Percentiles rank a stretch among this genome's conserved stretches.
phyloP scores from a whole-genome alignment of 2,329 filamentous ascomycete genomes.

The Dactylonectria estremocensis region DNA sequence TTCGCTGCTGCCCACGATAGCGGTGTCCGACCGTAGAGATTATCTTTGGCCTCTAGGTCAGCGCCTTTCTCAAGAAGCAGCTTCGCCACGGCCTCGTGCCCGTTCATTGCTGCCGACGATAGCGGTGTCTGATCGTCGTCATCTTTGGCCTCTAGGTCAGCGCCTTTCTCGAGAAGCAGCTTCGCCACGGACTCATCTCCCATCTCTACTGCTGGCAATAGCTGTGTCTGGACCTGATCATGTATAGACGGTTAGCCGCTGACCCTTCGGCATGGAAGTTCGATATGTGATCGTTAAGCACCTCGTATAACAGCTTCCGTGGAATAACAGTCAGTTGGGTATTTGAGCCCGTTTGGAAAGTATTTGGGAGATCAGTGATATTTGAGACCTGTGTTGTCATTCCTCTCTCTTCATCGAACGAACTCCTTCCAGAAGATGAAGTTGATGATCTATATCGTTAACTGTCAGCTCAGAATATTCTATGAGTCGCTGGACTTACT shows the following conservation, averaged over 20 bases:
- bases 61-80: too few species aligned
- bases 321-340: slow-evolving; percentile 6
- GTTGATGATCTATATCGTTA: too few species aligned
- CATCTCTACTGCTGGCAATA: slow-evolving; percentile 1
- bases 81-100: neutral
- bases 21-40: neutral
- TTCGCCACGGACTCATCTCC: slow-evolving; percentile 1
- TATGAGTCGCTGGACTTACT: neutral
- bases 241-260: neutral
- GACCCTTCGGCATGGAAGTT: neutral
- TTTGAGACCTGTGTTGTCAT: slow-evolving; percentile 14
- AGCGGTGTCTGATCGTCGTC: slow-evolving; percentile 3
- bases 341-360: neutral
- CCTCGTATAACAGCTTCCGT: neutral
- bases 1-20: neutral
- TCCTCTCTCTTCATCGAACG: slow-evolving; percentile 3
- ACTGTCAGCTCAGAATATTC: neutral
- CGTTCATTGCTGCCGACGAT: neutral
- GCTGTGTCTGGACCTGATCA: slow-evolving; percentile 4
- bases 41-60: too few species aligned
- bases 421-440: slow-evolving; percentile 4
- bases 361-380: neutral
- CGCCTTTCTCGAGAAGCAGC: slow-evolving; percentile 21
- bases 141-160: slow-evolving; percentile 8
- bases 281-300: neutral